Evolutionary conservation across 2,329 filamentous ascomycete species (phyloP).

Genomic region (Coniochaeta pulveracea): DNA sequence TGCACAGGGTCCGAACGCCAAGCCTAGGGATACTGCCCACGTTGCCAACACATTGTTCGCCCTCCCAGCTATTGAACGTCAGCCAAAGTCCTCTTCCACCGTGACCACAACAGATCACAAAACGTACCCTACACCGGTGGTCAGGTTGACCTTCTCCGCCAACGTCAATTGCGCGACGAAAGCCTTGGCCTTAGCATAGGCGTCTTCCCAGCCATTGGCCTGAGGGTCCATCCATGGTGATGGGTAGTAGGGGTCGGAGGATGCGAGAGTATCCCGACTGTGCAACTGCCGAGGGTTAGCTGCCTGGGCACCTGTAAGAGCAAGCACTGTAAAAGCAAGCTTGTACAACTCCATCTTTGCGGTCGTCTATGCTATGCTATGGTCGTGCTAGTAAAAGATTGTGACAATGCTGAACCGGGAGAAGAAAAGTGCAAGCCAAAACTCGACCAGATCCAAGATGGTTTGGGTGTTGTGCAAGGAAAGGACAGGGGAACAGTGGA

Average conservation of each 20-base stretch:
- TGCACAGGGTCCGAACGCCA: constrained; percentile 62
- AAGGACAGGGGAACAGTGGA: background rate
- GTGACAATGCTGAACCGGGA: too few relatives aligned
- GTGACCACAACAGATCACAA: too few relatives aligned
- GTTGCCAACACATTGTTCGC: constrained; percentile 70
- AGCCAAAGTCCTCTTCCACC: constrained; percentile 1
- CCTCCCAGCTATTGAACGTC: constrained; percentile 40
- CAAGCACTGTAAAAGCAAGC: background rate
- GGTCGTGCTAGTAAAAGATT: constrained; percentile 2
- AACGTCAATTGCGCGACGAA: constrained; percentile 80
- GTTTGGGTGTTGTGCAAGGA: too few relatives aligned
- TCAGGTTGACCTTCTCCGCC: constrained; percentile 86
- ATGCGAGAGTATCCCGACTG: constrained; percentile 18
- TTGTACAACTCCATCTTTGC: background rate
- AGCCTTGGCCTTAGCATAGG: constrained; percentile 62
- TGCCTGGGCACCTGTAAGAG: constrained; percentile 3
- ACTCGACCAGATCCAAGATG: too few relatives aligned
- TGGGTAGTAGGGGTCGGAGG: constrained; percentile 59
- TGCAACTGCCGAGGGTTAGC: constrained; percentile 14
- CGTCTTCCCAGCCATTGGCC: constrained; percentile 61
- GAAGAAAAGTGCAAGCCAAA: too few relatives aligned
- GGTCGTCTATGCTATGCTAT: constrained; percentile 1
- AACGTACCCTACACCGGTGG: constrained; percentile 73
- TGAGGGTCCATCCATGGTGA: constrained; percentile 76
- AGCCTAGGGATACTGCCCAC: constrained; percentile 58